Conservation (phyloP, 2,329 filamentous ascomycete species). For the Colletotrichum sp. region DNA sequence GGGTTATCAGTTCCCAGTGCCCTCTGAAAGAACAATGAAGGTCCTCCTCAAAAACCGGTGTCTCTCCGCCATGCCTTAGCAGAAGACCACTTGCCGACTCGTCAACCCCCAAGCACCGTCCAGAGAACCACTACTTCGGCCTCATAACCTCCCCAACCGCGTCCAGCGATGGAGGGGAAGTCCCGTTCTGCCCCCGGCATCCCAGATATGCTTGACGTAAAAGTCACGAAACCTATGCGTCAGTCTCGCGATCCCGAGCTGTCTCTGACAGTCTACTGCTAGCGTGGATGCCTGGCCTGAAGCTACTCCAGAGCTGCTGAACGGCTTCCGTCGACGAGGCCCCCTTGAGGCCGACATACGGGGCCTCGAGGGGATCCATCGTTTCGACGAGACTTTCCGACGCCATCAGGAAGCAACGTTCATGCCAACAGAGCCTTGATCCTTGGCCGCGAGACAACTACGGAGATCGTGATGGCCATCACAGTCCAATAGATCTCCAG, state of each 20-base stretch:
- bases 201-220: background rate
- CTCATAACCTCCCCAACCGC: background rate
- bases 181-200: rapidly evolving
- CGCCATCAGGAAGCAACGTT: background rate
- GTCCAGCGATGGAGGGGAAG: background rate
- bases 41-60: background rate
- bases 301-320: background rate
- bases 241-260: background rate
- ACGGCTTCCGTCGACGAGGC: background rate
- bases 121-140: rapidly evolving
- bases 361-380: background rate
- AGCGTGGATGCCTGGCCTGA: background rate
- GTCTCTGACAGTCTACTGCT: background rate
- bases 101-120: background rate
- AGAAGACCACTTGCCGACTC: background rate
- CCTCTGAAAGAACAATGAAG: background rate
- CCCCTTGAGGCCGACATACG: background rate
- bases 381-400: background rate
- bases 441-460: background rate
- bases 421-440: background rate
- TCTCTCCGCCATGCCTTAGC: rapidly evolving
- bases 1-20: background rate
- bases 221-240: background rate
- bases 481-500: background rate
- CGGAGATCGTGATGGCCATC: background rate